These are phyloP conservation scores for Paramecium primaurelia DNA, from an alignment of 73 alveolate genomes.

Conservation along the genomic window DNA sequence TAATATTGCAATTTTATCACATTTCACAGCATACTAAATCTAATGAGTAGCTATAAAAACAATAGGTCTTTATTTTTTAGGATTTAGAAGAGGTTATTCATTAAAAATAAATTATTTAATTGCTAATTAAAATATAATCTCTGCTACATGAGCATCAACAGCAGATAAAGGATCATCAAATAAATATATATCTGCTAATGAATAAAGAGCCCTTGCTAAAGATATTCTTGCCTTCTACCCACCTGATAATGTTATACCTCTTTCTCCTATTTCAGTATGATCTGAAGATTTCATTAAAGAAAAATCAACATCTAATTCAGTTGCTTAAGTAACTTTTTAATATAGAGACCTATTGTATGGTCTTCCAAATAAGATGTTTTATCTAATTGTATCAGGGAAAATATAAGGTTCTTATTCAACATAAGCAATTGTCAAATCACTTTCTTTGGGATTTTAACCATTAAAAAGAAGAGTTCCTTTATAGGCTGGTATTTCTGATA, in stretches of 20 bases:
- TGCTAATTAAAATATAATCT: conserved; percentile 51
- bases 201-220: conserved; percentile 82
- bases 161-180: conserved; percentile 79
- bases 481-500: conserved; percentile 58
- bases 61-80: conserved; percentile 9
- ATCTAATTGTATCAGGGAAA: conserved; percentile 40
- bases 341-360: conserved; percentile 67
- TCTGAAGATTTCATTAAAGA: conserved; percentile 66
- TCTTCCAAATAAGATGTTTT: conserved; percentile 72
- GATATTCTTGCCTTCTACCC: conserved; percentile 84
- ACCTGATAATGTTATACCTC: conserved; percentile 77
- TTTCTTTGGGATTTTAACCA: background rate
- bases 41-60: conserved; percentile 68
- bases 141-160: conserved; percentile 71
- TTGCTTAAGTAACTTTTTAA: conserved; percentile 65
- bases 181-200: conserved; percentile 72
- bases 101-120: background rate
- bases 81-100: conserved; percentile 48
- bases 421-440: background rate
- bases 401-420: conserved; percentile 55
- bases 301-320: conserved; percentile 70
- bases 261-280: conserved; percentile 83
- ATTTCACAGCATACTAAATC: conserved; percentile 44
- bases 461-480: background rate
- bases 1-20: conserved; percentile 52